These are phyloP conservation scores for Emericellopsis cladophorae DNA, from an alignment of 2,329 filamentous ascomycete genomes.

Conservation along the genomic window DNA sequence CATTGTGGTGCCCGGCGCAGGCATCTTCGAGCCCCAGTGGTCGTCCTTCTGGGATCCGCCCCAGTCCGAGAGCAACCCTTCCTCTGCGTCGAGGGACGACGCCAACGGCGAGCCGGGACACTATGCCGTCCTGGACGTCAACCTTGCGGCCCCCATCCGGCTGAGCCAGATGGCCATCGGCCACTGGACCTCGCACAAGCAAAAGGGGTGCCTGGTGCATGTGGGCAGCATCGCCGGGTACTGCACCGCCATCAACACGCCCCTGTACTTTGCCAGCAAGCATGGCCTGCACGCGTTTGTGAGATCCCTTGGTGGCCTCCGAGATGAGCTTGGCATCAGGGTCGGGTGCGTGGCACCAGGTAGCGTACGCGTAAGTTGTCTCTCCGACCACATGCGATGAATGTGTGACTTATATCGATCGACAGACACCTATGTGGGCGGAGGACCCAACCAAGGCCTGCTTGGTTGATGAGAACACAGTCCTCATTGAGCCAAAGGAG, in stretches of 20 bases:
- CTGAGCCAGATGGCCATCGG: constrained; percentile 23
- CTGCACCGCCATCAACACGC: constrained; percentile 13
- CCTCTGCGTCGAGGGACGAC: constrained; percentile 12
- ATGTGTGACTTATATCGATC: neutral
- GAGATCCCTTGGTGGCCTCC: constrained; percentile 13
- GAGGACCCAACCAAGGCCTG: constrained; percentile 16
- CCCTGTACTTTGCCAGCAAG: constrained; percentile 24
- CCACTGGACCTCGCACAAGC: constrained; percentile 17
- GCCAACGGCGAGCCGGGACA: constrained; percentile 15
- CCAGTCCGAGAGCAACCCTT: constrained; percentile 13
- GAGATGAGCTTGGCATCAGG: constrained; percentile 17
- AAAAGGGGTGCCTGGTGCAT: constrained; percentile 16
- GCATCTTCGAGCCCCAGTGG: constrained; percentile 22
- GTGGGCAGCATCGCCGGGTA: constrained; percentile 22
- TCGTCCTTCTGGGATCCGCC: constrained; percentile 23
- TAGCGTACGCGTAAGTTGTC: constrained; percentile 13
- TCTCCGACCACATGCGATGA: neutral
- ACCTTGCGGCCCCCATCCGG: constrained; percentile 22
- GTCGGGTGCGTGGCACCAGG: constrained; percentile 19
- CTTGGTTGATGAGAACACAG: constrained; percentile 11
- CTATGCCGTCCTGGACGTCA: constrained; percentile 22
- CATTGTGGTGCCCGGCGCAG: constrained; percentile 23
- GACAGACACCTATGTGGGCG: constrained; percentile 19
- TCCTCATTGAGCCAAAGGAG: constrained; percentile 16
- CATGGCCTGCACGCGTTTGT: constrained; percentile 23